These are phyloP conservation scores for Leucosporidium yakuticum DNA, from an alignment of 768 basidiomycete species.

Conservation along the genomic window DNA sequence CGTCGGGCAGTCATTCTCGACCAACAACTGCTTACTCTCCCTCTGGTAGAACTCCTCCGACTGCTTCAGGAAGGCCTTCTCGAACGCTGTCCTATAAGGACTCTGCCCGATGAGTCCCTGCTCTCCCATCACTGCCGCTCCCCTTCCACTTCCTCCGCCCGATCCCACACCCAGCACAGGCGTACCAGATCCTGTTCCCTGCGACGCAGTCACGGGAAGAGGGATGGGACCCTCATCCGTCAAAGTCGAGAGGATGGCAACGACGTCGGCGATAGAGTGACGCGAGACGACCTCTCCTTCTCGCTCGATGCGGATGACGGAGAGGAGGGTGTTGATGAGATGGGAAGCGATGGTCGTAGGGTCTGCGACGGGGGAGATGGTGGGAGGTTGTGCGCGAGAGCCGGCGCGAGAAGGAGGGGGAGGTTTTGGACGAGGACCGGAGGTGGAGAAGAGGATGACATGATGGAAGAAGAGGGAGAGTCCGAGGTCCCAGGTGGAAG, in stretches of 20 bases:
- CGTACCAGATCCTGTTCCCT: slow-evolving; percentile 16
- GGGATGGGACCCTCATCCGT: slow-evolving; percentile 32
- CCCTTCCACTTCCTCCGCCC: slow-evolving; percentile 13
- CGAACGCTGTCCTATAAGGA: slow-evolving; percentile 74
- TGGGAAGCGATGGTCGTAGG: slow-evolving; percentile 70
- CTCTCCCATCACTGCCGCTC: slow-evolving; percentile 27
- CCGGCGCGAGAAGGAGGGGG: not conserved
- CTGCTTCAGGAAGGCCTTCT: slow-evolving; percentile 70
- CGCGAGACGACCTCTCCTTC: slow-evolving; percentile 73
- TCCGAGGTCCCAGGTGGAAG: slow-evolving; percentile 74
- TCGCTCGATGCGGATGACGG: slow-evolving; percentile 82
- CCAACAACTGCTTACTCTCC: slow-evolving; percentile 66
- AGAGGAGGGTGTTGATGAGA: slow-evolving; percentile 71
- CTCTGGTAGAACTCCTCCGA: slow-evolving; percentile 70
- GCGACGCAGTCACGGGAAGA: slow-evolving; percentile 14
- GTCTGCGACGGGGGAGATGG: slow-evolving; percentile 42
- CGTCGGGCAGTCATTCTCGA: slow-evolving; percentile 69
- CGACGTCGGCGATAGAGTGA: slow-evolving; percentile 19
- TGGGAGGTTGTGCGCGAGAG: not conserved
- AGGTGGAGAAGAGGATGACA: slow-evolving; percentile 45
- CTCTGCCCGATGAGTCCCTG: slow-evolving; percentile 44
- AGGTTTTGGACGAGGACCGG: slow-evolving; percentile 37
- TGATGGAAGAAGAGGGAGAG: slow-evolving; percentile 76
- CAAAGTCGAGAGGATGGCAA: slow-evolving; percentile 32
- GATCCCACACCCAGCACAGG: slow-evolving; percentile 23